These are phyloP conservation scores for Flagelloscypha sp. DNA, from an alignment of 768 basidiomycete species.

Conservation along the genomic window DNA sequence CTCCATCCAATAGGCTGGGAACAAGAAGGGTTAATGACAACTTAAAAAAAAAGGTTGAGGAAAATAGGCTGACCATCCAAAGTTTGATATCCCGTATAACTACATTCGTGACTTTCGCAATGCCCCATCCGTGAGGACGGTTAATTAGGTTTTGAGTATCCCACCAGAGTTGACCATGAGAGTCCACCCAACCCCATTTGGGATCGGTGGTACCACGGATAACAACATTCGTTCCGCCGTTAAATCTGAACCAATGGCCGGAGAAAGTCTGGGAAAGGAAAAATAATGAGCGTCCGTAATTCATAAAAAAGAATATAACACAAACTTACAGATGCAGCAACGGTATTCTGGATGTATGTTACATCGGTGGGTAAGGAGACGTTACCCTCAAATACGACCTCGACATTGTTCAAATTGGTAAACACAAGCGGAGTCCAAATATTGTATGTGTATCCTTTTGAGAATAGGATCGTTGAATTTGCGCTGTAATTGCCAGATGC, in stretches of 20 bases:
- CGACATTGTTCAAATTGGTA: constrained; percentile 45
- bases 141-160: constrained; percentile 42
- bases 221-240: constrained; percentile 50
- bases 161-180: constrained; percentile 62
- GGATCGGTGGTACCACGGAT: constrained; percentile 46
- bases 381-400: constrained; percentile 50
- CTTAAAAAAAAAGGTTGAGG: not conserved
- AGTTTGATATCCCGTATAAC: constrained; percentile 52
- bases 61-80: constrained; percentile 31
- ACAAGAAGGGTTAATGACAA: not conserved
- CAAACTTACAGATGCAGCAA: no score
- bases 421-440: constrained; percentile 54
- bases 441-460: constrained; percentile 50
- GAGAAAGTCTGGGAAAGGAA: constrained; percentile 1
- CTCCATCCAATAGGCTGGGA: constrained; percentile 50
- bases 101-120: constrained; percentile 44
- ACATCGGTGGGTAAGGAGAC: constrained; percentile 48
- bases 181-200: constrained; percentile 59
- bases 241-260: constrained; percentile 37
- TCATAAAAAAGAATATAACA: not conserved
- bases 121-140: constrained; percentile 47
- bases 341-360: constrained; percentile 41
- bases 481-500: constrained; percentile 24
- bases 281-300: not conserved
- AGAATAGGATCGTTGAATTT: constrained; percentile 48